Conservation (phyloP, 164 flowering plant genomes). For the Piper longum region DNA sequence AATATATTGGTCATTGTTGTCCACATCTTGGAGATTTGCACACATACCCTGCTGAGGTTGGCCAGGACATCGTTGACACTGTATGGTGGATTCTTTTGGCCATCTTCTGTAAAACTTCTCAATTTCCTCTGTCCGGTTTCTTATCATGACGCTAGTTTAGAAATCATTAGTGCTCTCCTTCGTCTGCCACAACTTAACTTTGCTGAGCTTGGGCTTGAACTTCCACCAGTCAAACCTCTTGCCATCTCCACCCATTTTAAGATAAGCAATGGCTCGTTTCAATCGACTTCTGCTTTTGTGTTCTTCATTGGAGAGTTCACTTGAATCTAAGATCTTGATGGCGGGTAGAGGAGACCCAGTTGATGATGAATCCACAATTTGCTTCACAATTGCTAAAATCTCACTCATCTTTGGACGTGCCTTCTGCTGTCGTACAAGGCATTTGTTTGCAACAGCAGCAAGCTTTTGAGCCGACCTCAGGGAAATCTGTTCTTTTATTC, state of each 20-base stretch:
- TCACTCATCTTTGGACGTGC: constrained; percentile 78
- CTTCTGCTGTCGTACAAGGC: constrained; percentile 48
- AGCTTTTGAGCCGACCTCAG: constrained; percentile 54
- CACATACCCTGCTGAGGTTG: too few species aligned
- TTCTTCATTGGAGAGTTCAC: constrained; percentile 8
- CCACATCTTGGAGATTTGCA: too few species aligned
- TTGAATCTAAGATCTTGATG: constrained; percentile 10
- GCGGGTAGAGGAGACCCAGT: constrained; percentile 21
- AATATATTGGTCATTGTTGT: too few species aligned
- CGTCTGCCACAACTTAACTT: too few species aligned
- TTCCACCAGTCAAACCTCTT: constrained; percentile 10
- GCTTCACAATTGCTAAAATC: constrained; percentile 51
- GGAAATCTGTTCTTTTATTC: constrained; percentile 42
- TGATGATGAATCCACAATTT: constrained; percentile 26
- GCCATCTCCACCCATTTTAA: constrained; percentile 4
- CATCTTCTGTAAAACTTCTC: too few species aligned
- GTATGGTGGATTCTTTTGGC: too few species aligned
- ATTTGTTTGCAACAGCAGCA: constrained; percentile 64
- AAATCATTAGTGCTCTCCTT: too few species aligned
- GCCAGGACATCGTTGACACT: too few species aligned
- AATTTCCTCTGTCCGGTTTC: too few species aligned
- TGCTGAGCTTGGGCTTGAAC: constrained; percentile 11
- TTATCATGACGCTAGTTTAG: too few species aligned
- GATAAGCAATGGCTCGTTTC: constrained; percentile 16
- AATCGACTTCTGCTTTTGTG: constrained; percentile 9